Evolutionary conservation across 768 basidiomycete species (phyloP).

Genomic region (Mycena pura): DNA sequence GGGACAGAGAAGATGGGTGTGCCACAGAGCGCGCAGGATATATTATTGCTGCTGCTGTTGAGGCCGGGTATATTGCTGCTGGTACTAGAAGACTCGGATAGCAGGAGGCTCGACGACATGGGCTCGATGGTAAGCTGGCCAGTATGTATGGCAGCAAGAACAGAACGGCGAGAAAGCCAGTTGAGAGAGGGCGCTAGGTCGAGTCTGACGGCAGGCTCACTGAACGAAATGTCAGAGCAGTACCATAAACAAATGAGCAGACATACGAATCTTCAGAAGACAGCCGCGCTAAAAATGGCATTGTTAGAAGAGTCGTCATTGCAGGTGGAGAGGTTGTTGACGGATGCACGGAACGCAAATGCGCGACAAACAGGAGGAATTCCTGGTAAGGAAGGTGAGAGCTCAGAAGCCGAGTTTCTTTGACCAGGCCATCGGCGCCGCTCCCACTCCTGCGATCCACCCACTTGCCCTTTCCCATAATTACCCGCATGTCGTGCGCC

Average conservation of each 20-base stretch:
- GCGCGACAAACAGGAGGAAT: constrained; percentile 76
- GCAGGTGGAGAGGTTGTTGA: constrained; percentile 65
- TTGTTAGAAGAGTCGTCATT: constrained; percentile 74
- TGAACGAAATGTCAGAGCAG: constrained; percentile 36
- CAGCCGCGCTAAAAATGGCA: constrained; percentile 81
- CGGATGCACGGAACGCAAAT: constrained; percentile 75
- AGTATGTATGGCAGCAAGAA: constrained; percentile 83
- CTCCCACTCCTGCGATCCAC: constrained; percentile 48
- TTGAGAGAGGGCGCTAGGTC: constrained; percentile 94
- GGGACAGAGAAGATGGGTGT: constrained; percentile 53
- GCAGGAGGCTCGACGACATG: constrained; percentile 63
- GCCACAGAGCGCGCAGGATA: constrained; percentile 86
- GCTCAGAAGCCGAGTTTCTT: constrained; percentile 58
- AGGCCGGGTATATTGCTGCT: constrained; percentile 54
- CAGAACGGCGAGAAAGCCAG: constrained; percentile 89
- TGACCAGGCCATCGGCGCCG: constrained; percentile 31
- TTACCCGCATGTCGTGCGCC: constrained; percentile 53
- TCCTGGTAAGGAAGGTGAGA: constrained; percentile 82
- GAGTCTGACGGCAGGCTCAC: constrained; percentile 91
- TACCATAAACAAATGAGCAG: constrained; percentile 13
- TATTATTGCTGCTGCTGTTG: constrained; percentile 50
- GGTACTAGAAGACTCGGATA: constrained; percentile 55
- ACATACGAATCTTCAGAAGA: constrained; percentile 87
- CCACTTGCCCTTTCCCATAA: constrained; percentile 77
- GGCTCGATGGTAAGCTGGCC: constrained; percentile 93